Evolutionary conservation across 23 red algal species (phyloP), one percentile per base, ranked within the genome.

Genomic region (Gracilariopsis chorda): DNA sequence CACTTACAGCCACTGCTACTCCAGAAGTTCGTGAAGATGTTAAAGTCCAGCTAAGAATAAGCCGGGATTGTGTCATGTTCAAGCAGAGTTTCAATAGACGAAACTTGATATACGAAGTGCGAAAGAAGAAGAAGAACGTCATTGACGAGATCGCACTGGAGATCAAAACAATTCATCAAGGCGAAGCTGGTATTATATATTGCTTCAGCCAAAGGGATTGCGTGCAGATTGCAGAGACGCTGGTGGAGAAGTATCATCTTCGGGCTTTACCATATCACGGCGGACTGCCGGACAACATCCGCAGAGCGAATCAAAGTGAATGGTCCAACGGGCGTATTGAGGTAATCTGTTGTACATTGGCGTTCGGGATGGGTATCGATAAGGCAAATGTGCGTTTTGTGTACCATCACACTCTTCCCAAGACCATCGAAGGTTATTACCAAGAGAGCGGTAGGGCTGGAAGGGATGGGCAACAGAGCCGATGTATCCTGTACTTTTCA

Each of bases 331-430:
- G 92, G 9, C 48, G 29, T 13, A 69, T 91, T 40, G 90, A 90
- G 34, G 83, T 99, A 23, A 99, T 99, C 62, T 95, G 93, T 58
- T 92, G 93, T 19, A 99, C 97, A 53, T 60, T 99, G 37, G 97
- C 97, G 21, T 99, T 99, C 92, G 97, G 97, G 21, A 99, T 99
- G 97, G 97, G 97, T 20, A 99, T 99, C 80, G 90, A 99, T 78
- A 99, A 99, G 75, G 82, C 90, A 56, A 87, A 99, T 51, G 97
- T 99, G 28, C 90, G 97, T 42, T 99, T 94, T 78, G 97, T 99
- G 12, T 95, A 93, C 59, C 97, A 99, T 73, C 93, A 94, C 57
- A 70, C 91, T 55, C 82, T 99, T 64, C 97, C 97, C 8, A 99
- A 95, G 83, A 99, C 85, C 56, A 87, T 99, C 1, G 97, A 99